These are phyloP conservation scores for Musa schizocarpa DNA, from an alignment of 176 grass and related monocot genomes.

Conservation along the genomic window DNA sequence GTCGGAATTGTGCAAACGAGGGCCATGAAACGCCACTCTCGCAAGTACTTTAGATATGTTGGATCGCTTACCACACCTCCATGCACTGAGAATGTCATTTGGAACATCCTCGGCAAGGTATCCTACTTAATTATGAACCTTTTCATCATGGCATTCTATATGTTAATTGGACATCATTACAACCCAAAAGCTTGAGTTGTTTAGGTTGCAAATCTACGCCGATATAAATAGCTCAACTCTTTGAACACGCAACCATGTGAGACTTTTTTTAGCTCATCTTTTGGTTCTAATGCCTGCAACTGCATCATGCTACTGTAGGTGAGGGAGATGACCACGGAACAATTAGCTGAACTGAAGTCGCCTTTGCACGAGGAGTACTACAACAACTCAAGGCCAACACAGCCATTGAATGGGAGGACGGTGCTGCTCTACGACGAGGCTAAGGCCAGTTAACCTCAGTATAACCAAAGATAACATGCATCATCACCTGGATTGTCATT, in stretches of 20 bases:
- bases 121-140: not conserved
- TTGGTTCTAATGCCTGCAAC: not conserved
- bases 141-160: too few species aligned
- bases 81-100: slow-evolving; percentile 83
- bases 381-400: slow-evolving; percentile 46
- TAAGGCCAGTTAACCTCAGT: not conserved
- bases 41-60: slow-evolving; percentile 53
- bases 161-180: too few species aligned
- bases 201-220: too few species aligned
- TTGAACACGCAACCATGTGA: too few species aligned
- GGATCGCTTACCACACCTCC: slow-evolving; percentile 66
- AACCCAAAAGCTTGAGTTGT: too few species aligned
- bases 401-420: slow-evolving; percentile 37
- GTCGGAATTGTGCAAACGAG: slow-evolving; percentile 31
- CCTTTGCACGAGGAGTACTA: slow-evolving; percentile 40
- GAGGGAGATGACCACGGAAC: slow-evolving; percentile 56
- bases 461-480: too few species aligned
- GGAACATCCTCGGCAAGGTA: slow-evolving; percentile 61
- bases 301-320: slow-evolving; percentile 18
- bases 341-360: slow-evolving; percentile 45
- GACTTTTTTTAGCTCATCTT: not conserved
- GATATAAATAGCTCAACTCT: too few species aligned
- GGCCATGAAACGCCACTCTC: slow-evolving; percentile 20
- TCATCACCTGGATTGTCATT: too few species aligned
- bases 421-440: slow-evolving; percentile 42